Base-by-base conservation (phyloP, 176 grass and related monocot genomes). In the Carex scoparia region DNA sequence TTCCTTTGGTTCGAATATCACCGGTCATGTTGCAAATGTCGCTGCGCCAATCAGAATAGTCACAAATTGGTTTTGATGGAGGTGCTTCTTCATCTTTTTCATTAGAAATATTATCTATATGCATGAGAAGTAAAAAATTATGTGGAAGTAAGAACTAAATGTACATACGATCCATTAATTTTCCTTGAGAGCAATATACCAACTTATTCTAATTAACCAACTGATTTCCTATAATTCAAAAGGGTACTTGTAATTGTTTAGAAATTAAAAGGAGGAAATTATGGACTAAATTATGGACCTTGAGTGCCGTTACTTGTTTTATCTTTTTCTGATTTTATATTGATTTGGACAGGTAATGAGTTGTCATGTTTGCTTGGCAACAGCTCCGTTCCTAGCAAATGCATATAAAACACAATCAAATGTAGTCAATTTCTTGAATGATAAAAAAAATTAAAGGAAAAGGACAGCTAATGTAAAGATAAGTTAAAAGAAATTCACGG, bases 11-110 rank as follows among this genome's bases (percentile, higher is more conserved):
- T 48, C 91, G 86, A 5, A 74, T 87, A 72, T 93, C 91, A 14
- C 91, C 89, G 40, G 74, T 12, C 67, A 93, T 79, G 61, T 88
- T 85, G 84, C 89, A 93, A 64, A 90, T 31, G 72, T 90, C 81
- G 54, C 81, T 90, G 55, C 91, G 40, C 4, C 53, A 87, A 83
- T 93, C 84, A 8, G 85, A 88, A 12, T 68, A 69, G 69, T 93
- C 89, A 59, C 91, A 90, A 44, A 93, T 84, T 0, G 91, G 91
- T 71, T 88, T 90, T 56, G 74, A 87, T 53, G 23, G 81, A 84
- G 46, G 60, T 61, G 56, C 7, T 14, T 65, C 79, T 49, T 61
- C 56, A 49, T 19, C 10, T 9, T 42, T 65, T 65, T 40, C 14
- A 63, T 4, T 63, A 11, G 13, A 40, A 40, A 40, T n/a, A 44